These are phyloP conservation scores for Dentipellis sp. DNA, from an alignment of 768 basidiomycete species.

Conservation along the genomic window DNA sequence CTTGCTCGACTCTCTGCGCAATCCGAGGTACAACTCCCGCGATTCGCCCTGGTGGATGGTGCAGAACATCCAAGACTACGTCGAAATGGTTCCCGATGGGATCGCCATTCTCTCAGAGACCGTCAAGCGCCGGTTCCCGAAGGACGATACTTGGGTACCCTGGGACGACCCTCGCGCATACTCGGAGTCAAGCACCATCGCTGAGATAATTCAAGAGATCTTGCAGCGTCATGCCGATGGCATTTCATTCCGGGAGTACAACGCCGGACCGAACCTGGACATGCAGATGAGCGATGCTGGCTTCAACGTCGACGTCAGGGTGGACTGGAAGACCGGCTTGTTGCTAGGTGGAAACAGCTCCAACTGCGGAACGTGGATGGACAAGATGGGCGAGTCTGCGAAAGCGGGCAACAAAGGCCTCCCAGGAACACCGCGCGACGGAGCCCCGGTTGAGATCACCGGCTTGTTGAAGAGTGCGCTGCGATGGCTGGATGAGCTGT, in stretches of 20 bases:
- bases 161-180: constrained; percentile 88
- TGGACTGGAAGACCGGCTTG: constrained; percentile 95
- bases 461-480: constrained; percentile 90
- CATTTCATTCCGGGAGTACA: constrained; percentile 91
- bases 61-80: constrained; percentile 97
- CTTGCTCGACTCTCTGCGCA: constrained; percentile 80
- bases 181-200: constrained; percentile 69
- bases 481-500: constrained; percentile 75
- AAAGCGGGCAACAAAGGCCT: constrained; percentile 90
- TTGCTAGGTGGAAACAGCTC: constrained; percentile 76
- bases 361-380: constrained; percentile 97
- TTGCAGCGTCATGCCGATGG: constrained; percentile 89
- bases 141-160: constrained; percentile 86
- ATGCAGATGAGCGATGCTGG: constrained; percentile 92
- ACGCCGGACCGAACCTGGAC: constrained; percentile 95
- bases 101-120: constrained; percentile 66
- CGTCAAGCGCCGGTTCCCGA: constrained; percentile 90
- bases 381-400: constrained; percentile 93
- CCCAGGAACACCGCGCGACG: constrained; percentile 95
- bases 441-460: constrained; percentile 92
- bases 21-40: constrained; percentile 90
- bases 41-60: constrained; percentile 99
- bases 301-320: constrained; percentile 86
- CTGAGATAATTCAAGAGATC: constrained; percentile 96
- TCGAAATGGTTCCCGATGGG: constrained; percentile 75